These are phyloP conservation scores for Saccharomycopsis sp. DNA, from an alignment of 805 yeast genomes.

Conservation along the genomic window DNA sequence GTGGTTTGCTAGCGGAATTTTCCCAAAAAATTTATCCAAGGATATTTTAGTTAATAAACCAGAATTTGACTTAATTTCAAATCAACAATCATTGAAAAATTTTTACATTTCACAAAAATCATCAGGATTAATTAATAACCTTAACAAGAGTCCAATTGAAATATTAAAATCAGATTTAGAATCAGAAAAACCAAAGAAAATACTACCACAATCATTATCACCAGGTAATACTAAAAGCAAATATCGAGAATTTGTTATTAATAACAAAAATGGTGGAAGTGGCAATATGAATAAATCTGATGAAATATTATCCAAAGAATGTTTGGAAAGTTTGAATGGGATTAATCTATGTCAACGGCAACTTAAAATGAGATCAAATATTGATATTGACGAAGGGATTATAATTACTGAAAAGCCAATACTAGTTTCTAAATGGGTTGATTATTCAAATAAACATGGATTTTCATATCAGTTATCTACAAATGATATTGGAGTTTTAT, in stretches of 20 bases:
- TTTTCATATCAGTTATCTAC: conserved; percentile 88
- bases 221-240: conserved; percentile 88
- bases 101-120: conserved; percentile 57
- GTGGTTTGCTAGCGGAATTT: conserved; percentile 75
- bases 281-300: conserved; percentile 29
- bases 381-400: conserved; percentile 18
- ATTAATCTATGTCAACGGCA: conserved; percentile 39
- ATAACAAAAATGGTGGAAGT: conserved; percentile 26
- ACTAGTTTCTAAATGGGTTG: conserved; percentile 94
- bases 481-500: conserved; percentile 84
- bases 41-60: conserved; percentile 61
- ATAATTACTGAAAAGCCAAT: conserved; percentile 44
- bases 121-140: conserved; percentile 46
- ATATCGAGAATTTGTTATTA: conserved; percentile 60
- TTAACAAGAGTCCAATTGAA: conserved; percentile 55
- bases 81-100: conserved; percentile 58
- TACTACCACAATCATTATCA: conserved; percentile 83
- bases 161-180: conserved; percentile 62
- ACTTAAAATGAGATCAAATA: conserved; percentile 31
- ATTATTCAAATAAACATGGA: conserved; percentile 92
- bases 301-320: conserved; percentile 38
- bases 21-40: conserved; percentile 64
- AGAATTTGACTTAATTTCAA: conserved; percentile 45
- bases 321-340: conserved; percentile 39
- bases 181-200: conserved; percentile 57